A percentile compares a stretch with the other conserved stretches of the same genome.
Evolutionary conservation across 1,139 yeast species (phyloP).

Genomic region (Scheffersomyces quercinus): DNA sequence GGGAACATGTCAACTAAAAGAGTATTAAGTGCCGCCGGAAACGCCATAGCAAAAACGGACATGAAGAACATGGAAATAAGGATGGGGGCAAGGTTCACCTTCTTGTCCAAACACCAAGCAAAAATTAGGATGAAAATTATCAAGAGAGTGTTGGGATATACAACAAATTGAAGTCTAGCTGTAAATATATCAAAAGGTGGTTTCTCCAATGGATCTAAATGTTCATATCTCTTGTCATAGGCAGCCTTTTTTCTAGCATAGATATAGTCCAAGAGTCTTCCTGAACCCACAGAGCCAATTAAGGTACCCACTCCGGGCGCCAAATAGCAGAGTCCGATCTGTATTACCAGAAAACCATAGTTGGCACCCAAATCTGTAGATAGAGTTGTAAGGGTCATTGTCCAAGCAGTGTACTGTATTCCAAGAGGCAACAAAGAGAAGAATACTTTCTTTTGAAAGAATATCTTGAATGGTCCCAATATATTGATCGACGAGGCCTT

Average conservation of each 20-base stretch:
- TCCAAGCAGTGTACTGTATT: constrained; percentile 66
- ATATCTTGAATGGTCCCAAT: constrained; percentile 46
- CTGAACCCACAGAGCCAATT: constrained; percentile 50
- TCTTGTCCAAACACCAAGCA: constrained; percentile 68
- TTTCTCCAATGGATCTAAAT: constrained; percentile 22
- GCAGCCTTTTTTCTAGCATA: constrained; percentile 31
- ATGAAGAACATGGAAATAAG: constrained; percentile 55
- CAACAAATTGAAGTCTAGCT: constrained; percentile 28
- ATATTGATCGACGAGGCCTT: constrained; percentile 25
- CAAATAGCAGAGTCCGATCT: constrained; percentile 64
- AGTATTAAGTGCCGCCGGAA: constrained; percentile 26
- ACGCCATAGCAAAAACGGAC: constrained; percentile 41
- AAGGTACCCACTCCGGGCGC: constrained; percentile 59
- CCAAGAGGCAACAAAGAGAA: constrained; percentile 51
- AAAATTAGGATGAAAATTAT: constrained; percentile 47
- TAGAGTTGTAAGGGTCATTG: constrained; percentile 64
- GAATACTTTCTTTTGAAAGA: constrained; percentile 30
- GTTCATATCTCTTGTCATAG: constrained; percentile 45
- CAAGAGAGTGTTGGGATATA: constrained; percentile 26
- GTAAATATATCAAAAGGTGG: constrained; percentile 25
- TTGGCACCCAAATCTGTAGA: constrained; percentile 50
- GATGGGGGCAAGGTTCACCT: constrained; percentile 54
- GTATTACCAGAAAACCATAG: constrained; percentile 52
- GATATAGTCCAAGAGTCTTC: constrained; percentile 46
- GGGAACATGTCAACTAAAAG: constrained; percentile 34